These are phyloP conservation scores for Phytophthora foliorum DNA, from an alignment of 352 stramenopile species.

Conservation along the genomic window DNA sequence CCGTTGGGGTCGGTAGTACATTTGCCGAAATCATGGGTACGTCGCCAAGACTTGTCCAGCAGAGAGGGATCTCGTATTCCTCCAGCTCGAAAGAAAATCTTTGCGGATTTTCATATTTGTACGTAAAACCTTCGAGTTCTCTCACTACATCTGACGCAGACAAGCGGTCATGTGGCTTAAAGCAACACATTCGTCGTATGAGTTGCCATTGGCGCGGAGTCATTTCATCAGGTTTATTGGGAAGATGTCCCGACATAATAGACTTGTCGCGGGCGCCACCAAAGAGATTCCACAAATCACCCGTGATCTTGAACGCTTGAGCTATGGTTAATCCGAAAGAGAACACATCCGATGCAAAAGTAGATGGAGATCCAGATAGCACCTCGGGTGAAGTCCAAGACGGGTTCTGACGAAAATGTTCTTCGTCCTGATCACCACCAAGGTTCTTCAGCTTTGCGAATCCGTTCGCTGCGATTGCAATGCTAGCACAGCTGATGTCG, in stretches of 20 bases:
- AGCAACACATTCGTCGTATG: constrained; percentile 22
- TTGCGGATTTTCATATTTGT: background rate
- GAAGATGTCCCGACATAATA: constrained; percentile 6
- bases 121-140: constrained; percentile 11
- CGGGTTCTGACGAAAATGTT: background rate
- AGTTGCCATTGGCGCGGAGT: constrained; percentile 3
- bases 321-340: constrained; percentile 10
- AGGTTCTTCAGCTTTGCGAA: constrained; percentile 26
- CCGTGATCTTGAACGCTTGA: constrained; percentile 5
- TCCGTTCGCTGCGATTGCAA: constrained; percentile 25
- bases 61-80: background rate
- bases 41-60: constrained; percentile 10
- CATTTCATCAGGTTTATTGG: constrained; percentile 7
- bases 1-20: background rate
- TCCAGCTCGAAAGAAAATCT: background rate
- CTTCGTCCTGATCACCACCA: background rate
- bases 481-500: constrained; percentile 18
- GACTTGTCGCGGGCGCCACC: background rate
- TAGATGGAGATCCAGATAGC: constrained; percentile 3
- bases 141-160: constrained; percentile 9
- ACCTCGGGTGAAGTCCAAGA: constrained; percentile 16
- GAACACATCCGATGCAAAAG: constrained; percentile 19
- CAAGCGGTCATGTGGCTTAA: background rate
- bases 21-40: background rate
- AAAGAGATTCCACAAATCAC: constrained; percentile 10